Percentiles rank a stretch among this genome's conserved stretches.
Evolutionary conservation across 2,329 filamentous ascomycete species (phyloP).

Genomic region (Helicocarpus griseus): DNA sequence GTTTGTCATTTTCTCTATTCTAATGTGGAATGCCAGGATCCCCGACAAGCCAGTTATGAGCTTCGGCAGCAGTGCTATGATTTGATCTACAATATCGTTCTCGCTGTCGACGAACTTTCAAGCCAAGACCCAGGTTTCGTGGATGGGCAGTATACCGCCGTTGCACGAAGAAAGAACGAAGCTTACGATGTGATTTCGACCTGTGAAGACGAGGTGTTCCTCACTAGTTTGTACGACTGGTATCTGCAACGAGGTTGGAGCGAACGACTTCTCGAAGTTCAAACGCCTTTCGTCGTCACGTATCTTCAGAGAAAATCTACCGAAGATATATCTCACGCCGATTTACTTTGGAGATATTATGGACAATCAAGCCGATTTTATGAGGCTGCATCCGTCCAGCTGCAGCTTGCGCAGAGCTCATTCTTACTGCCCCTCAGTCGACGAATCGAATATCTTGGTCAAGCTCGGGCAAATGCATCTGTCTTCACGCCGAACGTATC

Average conservation of each 20-base stretch:
- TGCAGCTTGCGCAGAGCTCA: conserved; percentile 70
- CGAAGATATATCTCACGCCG: conserved; percentile 66
- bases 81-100: conserved; percentile 74
- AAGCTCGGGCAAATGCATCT: conserved; percentile 85
- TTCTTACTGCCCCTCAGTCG: conserved; percentile 72
- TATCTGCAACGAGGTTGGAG: conserved; percentile 79
- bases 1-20: conserved; percentile 4
- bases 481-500: conserved; percentile 68
- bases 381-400: conserved; percentile 78
- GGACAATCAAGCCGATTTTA: conserved; percentile 75
- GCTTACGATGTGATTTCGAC: conserved; percentile 84
- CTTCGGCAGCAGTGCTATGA: conserved; percentile 72
- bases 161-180: conserved; percentile 71
- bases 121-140: conserved; percentile 59
- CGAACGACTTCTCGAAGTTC: conserved; percentile 73
- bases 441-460: conserved; percentile 79
- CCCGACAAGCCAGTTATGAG: conserved; percentile 57
- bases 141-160: conserved; percentile 67
- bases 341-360: conserved; percentile 88
- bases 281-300: conserved; percentile 74
- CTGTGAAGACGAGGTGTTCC: conserved; percentile 86
- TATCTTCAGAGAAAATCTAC: conserved; percentile 72
- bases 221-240: conserved; percentile 96
- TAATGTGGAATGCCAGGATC: conserved; percentile 41
- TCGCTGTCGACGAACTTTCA: conserved; percentile 63